A percentile compares a stretch with the other conserved stretches of the same genome.
Evolutionary conservation across 2,329 filamentous ascomycete species (phyloP).

Genomic region (Trichoderma atroviride): DNA sequence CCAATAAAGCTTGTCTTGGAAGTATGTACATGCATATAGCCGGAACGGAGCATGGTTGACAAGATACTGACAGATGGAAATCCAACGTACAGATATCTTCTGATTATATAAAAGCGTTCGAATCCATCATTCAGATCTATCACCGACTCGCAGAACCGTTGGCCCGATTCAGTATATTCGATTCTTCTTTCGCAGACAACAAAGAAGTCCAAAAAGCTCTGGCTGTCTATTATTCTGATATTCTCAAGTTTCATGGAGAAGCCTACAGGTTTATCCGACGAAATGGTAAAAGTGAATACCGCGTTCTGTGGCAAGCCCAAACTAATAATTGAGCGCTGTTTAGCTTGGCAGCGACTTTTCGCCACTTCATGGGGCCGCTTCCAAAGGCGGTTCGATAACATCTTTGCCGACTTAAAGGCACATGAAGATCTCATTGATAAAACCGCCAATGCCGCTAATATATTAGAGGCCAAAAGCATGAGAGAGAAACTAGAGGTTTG

Average conservation of each 20-base stretch:
- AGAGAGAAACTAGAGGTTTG: neutral
- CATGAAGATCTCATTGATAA: conserved; percentile 23
- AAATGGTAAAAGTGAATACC: conserved; percentile 31
- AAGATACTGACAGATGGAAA: no score
- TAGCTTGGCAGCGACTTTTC: conserved; percentile 33
- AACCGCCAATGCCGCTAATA: neutral
- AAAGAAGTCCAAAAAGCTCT: neutral
- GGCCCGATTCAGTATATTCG: neutral
- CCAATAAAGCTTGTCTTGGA: no score
- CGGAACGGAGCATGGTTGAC: no score
- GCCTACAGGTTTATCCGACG: conserved; percentile 22
- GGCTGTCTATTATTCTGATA: neutral
- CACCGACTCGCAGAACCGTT: neutral
- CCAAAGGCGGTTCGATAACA: conserved; percentile 16
- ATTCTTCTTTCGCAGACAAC: neutral
- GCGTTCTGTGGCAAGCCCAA: no score
- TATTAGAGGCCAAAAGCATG: neutral
- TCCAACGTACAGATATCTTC: neutral
- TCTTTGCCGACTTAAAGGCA: conserved; percentile 14
- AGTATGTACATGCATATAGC: no score
- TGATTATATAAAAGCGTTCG: neutral
- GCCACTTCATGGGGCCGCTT: conserved; percentile 28
- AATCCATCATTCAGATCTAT: neutral
- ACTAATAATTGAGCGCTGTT: conserved; percentile 26
- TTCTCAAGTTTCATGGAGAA: neutral